A percentile compares a stretch with the other conserved stretches of the same genome.
These are phyloP conservation scores for Cyberlindnera subsufficiens DNA, from an alignment of 805 yeast species.

Conservation along the genomic window DNA sequence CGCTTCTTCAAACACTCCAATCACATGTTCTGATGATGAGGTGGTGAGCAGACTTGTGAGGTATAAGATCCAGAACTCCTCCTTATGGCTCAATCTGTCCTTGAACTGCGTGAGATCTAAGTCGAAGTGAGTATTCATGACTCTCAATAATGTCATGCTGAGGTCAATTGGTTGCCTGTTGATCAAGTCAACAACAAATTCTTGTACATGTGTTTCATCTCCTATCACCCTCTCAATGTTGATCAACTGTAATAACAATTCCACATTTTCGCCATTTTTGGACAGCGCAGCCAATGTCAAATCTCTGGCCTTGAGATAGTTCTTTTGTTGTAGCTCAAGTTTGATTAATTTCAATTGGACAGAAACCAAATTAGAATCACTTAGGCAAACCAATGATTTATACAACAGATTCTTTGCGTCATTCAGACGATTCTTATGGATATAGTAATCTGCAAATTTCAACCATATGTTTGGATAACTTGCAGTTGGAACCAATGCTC, in stretches of 20 bases:
- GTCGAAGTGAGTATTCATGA: no score
- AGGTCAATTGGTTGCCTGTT: no score
- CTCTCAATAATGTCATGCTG: no score
- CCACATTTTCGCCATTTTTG: slow-evolving; percentile 25
- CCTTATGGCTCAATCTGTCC: no score
- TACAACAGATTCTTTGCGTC: slow-evolving; percentile 35
- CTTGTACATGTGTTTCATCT: no score
- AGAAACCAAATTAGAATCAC: slow-evolving; percentile 20
- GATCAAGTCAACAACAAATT: no score
- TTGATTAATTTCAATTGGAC: slow-evolving; percentile 37
- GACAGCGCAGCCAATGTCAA: slow-evolving; percentile 16
- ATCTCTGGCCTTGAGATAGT: slow-evolving; percentile 30
- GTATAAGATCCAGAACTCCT: no score
- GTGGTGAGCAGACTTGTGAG: no score
- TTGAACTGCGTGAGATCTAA: no score
- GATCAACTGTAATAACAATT: slow-evolving; percentile 36
- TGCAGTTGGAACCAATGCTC: slow-evolving; percentile 42
- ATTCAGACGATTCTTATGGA: slow-evolving; percentile 25
- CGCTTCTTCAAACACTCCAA: no score
- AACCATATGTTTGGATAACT: slow-evolving; percentile 44
- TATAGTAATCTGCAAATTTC: slow-evolving; percentile 38
- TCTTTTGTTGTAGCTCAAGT: slow-evolving; percentile 33
- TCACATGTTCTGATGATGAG: no score
- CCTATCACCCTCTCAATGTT: slow-evolving; percentile 32
- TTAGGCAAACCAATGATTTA: slow-evolving; percentile 27